Evolutionary conservation across 139 green algal species (phyloP).

Genomic region (Chlorella sp.): DNA sequence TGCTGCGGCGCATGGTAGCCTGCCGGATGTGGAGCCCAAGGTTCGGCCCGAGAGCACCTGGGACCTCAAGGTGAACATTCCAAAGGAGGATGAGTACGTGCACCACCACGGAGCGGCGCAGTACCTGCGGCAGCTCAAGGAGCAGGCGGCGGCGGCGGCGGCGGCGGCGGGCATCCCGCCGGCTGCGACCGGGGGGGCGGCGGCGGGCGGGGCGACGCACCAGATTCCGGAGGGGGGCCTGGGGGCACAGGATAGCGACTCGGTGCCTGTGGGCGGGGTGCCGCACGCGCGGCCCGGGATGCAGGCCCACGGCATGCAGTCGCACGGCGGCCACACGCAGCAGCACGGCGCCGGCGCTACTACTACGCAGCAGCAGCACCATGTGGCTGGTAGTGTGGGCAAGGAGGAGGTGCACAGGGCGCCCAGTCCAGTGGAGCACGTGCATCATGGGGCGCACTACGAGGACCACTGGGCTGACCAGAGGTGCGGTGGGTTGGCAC

Average conservation of each 20-base stretch:
- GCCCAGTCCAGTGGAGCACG: not conserved
- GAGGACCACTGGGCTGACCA: not conserved
- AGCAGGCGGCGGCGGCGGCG: not conserved
- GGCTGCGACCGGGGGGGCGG: not conserved
- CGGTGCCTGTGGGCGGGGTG: not conserved
- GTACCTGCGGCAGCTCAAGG: not conserved
- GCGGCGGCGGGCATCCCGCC: not conserved
- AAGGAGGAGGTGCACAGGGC: not conserved
- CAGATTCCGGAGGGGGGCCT: not conserved
- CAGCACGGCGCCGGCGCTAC: not conserved
- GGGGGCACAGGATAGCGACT: not conserved
- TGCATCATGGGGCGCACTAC: not conserved
- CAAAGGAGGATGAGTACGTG: conserved; percentile 7
- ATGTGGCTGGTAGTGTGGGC: not conserved
- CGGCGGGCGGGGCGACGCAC: no score
- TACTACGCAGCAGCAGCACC: not conserved
- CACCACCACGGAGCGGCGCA: not conserved
- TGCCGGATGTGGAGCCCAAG: conserved; percentile 7
- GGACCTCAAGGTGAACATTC: conserved; percentile 1
- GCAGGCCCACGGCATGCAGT: not conserved
- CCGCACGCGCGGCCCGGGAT: no score
- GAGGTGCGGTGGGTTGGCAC: no score
- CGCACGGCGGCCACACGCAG: not conserved
- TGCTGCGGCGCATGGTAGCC: not conserved
- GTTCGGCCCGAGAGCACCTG: conserved; percentile 2